phyloP scores from a whole-genome alignment of 768 basidiomycete species.

The Mycena rebaudengoi region DNA sequence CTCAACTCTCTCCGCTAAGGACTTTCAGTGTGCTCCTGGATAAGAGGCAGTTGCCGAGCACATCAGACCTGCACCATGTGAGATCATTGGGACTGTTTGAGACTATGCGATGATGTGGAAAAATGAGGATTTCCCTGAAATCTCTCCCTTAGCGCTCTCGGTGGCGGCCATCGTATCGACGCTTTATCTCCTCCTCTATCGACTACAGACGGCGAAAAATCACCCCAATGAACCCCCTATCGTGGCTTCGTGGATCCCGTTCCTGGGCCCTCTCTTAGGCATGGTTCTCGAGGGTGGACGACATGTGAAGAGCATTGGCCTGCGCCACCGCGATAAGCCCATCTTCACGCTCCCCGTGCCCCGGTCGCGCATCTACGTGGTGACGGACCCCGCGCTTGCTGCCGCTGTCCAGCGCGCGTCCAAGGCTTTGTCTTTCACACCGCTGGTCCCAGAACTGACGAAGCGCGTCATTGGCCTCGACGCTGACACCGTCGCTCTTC shows the following conservation, averaged over 20 bases:
- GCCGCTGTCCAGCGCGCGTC: conserved; percentile 25
- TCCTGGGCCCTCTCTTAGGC: conserved; percentile 19
- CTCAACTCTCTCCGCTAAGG: too few species aligned
- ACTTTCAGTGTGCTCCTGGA: too few species aligned
- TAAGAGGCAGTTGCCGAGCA: too few species aligned
- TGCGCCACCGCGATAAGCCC: conserved; percentile 14
- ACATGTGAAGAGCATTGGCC: conserved; percentile 17
- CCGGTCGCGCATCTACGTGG: conserved; percentile 22
- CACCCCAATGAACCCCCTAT: conserved; percentile 19
- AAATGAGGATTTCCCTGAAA: too few species aligned
- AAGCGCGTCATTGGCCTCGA: conserved; percentile 17
- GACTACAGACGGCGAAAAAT: background rate
- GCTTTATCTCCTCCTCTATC: background rate
- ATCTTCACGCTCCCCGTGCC: conserved; percentile 24
- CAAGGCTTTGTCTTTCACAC: conserved; percentile 20
- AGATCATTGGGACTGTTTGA: too few species aligned
- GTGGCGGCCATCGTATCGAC: background rate
- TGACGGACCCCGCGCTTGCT: conserved; percentile 22
- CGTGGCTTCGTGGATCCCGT: conserved; percentile 6
- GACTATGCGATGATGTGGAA: too few species aligned
- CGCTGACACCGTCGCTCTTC: conserved; percentile 9
- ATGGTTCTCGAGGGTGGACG: conserved; percentile 17
- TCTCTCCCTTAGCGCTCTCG: too few species aligned
- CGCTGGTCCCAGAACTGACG: conserved; percentile 19
- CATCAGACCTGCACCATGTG: too few species aligned